Evolutionary conservation across 2,329 filamentous ascomycete genomes (phyloP), one percentile per base, ranked within the genome.

Genomic region (Arthrobotrys megalospora): DNA sequence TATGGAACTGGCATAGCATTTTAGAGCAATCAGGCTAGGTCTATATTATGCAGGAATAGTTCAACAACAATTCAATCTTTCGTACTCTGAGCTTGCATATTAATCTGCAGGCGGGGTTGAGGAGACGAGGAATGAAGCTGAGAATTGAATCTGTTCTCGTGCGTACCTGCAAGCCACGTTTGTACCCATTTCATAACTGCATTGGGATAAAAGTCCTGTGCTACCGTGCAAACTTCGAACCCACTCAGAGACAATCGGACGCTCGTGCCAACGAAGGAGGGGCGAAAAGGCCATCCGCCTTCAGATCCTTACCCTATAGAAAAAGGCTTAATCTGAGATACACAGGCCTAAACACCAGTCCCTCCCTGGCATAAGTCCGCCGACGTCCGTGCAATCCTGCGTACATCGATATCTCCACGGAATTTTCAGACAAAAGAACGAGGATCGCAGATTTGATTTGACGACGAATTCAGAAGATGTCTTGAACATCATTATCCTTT

Each of bases 401-500:
- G 43, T 43, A 38, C 19, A 3, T 34, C 16, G 16, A 58, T 53
- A 58, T 11, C 36, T 28, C 55, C 12, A 43, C 6, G 14, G 36
- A 43, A 41, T 60, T 36, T 19, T 10, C 36, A 43, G 7, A 43
- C 21, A 32, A 12, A 32, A 12, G 41, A 11, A 45, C 43, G 34
- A 11, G 55, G 19, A 28, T n/a, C 19, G 28, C 28, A 48, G 6
- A 11, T 60, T 60, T 55, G 21, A 41, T 67, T 67, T 4, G 21
- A 50, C 1, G 38, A 60, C 52, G 52, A 60, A 69, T 47, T 48
- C 21, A 47, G 52, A 14, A 48, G 7, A 11, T 21, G 45, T 47
- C 34, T 50, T 48, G 38, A 50, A 48, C n/a, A 60, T 48, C 32
- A 43, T 47, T 8, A 45, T 69, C 65, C 65, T 60, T 69, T 60